phyloP scores from a whole-genome alignment of 2,329 filamentous ascomycete species.

The Fusarium sp. region DNA sequence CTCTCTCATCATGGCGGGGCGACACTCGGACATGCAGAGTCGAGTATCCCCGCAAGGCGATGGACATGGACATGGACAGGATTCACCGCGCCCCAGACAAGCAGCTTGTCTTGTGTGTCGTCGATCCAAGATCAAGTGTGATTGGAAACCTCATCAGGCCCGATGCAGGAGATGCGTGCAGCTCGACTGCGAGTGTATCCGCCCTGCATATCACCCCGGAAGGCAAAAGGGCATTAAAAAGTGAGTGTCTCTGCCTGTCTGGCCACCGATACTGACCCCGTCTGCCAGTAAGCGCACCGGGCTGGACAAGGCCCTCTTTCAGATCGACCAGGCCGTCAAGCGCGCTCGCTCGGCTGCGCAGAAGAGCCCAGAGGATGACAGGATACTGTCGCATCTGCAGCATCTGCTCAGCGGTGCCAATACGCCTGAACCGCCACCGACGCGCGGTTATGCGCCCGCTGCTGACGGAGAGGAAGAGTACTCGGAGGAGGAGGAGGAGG shows the following conservation, averaged over 20 bases:
- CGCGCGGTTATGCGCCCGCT: conserved; percentile 27
- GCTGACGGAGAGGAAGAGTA: conserved; percentile 44
- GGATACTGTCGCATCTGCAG: conserved; percentile 56
- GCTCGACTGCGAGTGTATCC: conserved; percentile 68
- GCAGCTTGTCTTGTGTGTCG: conserved; percentile 72
- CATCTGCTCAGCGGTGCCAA: conserved; percentile 50
- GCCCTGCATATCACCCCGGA: conserved; percentile 77
- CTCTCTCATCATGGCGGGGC: conserved; percentile 23
- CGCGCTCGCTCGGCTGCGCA: conserved; percentile 58
- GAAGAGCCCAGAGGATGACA: conserved; percentile 55
- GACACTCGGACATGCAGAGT: conserved; percentile 18
- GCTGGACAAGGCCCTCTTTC: conserved; percentile 76
- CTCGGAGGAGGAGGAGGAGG: conserved; percentile 46
- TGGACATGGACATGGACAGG: conserved; percentile 34
- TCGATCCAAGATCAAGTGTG: conserved; percentile 74
- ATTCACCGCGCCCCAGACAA: conserved; percentile 47
- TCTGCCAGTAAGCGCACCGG: conserved; percentile 73
- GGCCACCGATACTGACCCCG: conserved; percentile 9
- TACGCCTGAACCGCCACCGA: conserved; percentile 29
- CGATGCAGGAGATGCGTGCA: conserved; percentile 70
- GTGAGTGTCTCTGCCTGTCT: conserved; percentile 52
- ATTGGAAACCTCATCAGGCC: conserved; percentile 60
- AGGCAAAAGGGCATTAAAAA: conserved; percentile 81
- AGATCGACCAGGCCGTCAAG: conserved; percentile 75
- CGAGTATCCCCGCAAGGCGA: conserved; percentile 33